These are phyloP conservation scores for Pichia phayaonensis DNA, from an alignment of 805 yeast species.

Conservation along the genomic window DNA sequence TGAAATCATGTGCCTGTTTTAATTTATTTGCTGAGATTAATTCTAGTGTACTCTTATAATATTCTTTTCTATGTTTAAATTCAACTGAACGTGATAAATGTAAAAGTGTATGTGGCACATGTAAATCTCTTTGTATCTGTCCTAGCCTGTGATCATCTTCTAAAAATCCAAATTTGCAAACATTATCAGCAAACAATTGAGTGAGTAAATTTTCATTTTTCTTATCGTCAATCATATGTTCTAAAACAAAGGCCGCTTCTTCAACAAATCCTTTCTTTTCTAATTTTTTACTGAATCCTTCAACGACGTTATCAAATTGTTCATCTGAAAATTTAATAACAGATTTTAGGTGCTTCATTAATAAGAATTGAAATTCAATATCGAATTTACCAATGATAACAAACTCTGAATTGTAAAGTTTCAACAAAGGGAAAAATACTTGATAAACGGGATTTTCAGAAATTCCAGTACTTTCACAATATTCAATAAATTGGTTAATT, in stretches of 20 bases:
- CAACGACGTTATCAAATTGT: slow-evolving; percentile 16
- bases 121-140: slow-evolving; percentile 32
- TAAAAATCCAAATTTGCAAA: slow-evolving; percentile 25
- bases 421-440: slow-evolving; percentile 7
- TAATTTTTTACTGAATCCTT: slow-evolving; percentile 44
- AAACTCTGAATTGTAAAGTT: neutral
- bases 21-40: slow-evolving; percentile 53
- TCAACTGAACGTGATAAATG: slow-evolving; percentile 55
- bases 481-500: slow-evolving; percentile 21
- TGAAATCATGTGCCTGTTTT: slow-evolving; percentile 54
- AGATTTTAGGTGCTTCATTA: slow-evolving; percentile 21
- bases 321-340: slow-evolving; percentile 10
- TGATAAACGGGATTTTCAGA: slow-evolving; percentile 6
- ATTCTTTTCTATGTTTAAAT: slow-evolving; percentile 42
- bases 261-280: slow-evolving; percentile 39
- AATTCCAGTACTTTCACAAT: slow-evolving; percentile 6
- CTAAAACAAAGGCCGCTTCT: slow-evolving; percentile 56
- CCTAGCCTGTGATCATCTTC: slow-evolving; percentile 25
- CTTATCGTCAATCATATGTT: slow-evolving; percentile 46
- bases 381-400: slow-evolving; percentile 7
- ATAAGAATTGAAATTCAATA: slow-evolving; percentile 19
- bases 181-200: slow-evolving; percentile 28
- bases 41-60: slow-evolving; percentile 52
- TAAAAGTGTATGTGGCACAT: slow-evolving; percentile 41
- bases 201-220: slow-evolving; percentile 36